These are phyloP conservation scores for Periconia sp. DNA, from an alignment of 2,329 filamentous ascomycete genomes.

Conservation along the genomic window DNA sequence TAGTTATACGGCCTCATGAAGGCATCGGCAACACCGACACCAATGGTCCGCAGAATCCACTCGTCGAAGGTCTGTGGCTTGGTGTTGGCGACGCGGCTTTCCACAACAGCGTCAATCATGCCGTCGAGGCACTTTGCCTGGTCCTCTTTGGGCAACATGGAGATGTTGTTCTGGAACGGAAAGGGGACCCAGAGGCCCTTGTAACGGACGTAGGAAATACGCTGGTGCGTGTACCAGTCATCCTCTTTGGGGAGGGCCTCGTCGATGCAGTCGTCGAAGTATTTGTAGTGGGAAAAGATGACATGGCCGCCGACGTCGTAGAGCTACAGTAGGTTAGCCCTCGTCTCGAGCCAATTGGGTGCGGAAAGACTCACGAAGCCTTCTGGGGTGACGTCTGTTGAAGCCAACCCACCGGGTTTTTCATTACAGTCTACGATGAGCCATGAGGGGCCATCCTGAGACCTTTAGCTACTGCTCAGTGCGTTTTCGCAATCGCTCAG, in stretches of 20 bases:
- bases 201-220: constrained; percentile 98
- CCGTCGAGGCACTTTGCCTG: constrained; percentile 94
- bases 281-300: constrained; percentile 99
- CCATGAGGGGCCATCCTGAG: constrained; percentile 89
- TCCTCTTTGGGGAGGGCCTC: constrained; percentile 92
- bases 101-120: constrained; percentile 91
- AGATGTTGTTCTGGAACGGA: constrained; percentile 99
- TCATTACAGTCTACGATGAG: constrained; percentile 92
- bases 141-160: constrained; percentile 95
- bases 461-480: constrained; percentile 31
- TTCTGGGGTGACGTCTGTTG: constrained; percentile 92
- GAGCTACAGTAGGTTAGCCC: constrained; percentile 60
- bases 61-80: constrained; percentile 98
- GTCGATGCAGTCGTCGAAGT: constrained; percentile 98
- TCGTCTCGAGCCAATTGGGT: constrained; percentile 12
- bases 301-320: constrained; percentile 99
- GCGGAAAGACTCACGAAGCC: constrained; percentile 79
- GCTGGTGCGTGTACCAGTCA: constrained; percentile 98
- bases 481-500: constrained; percentile 1
- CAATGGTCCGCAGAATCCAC: constrained; percentile 95
- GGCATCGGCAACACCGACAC: constrained; percentile 84
- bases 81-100: constrained; percentile 81
- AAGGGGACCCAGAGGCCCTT: constrained; percentile 97
- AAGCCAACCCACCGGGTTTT: constrained; percentile 92
- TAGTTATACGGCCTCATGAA: constrained; percentile 99